phyloP scores from a whole-genome alignment of 352 stramenopile genomes.

The Peronospora farinosa region DNA sequence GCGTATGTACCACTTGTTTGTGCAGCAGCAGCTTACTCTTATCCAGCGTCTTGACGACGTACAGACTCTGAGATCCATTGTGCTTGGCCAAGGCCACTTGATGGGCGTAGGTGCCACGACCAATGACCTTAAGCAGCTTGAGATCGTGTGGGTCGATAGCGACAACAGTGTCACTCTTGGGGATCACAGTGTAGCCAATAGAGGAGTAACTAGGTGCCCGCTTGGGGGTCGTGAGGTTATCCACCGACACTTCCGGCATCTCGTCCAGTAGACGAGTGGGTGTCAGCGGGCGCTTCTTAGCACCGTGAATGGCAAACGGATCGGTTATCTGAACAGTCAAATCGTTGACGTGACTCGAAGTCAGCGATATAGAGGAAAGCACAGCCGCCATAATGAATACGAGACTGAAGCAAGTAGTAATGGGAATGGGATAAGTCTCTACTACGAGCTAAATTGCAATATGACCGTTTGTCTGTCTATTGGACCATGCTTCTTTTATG shows the following conservation, averaged over 20 bases:
- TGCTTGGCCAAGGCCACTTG: slow-evolving; percentile 72
- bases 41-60: slow-evolving; percentile 78
- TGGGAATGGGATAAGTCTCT: slow-evolving; percentile 3
- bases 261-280: slow-evolving; percentile 20
- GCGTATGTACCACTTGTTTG: slow-evolving; percentile 76
- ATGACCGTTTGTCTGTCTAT: slow-evolving; percentile 10
- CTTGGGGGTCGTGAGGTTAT: slow-evolving; percentile 29
- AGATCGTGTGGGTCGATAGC: slow-evolving; percentile 59
- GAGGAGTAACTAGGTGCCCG: background rate
- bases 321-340: slow-evolving; percentile 18
- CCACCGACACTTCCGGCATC: slow-evolving; percentile 12
- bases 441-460: slow-evolving; percentile 8
- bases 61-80: slow-evolving; percentile 45
- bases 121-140: slow-evolving; percentile 80
- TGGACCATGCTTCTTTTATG: slow-evolving; percentile 16
- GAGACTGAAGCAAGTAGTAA: background rate
- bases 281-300: slow-evolving; percentile 31
- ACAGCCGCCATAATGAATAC: slow-evolving; percentile 24
- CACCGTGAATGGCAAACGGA: background rate
- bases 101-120: slow-evolving; percentile 73
- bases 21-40: slow-evolving; percentile 66
- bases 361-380: slow-evolving; percentile 13
- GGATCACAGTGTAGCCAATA: slow-evolving; percentile 8
- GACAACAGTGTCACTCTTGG: slow-evolving; percentile 10
- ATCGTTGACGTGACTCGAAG: slow-evolving; percentile 1